Evolutionary conservation across 75 land plant species (phyloP).

Genomic region (Selaginella tamariscina): DNA sequence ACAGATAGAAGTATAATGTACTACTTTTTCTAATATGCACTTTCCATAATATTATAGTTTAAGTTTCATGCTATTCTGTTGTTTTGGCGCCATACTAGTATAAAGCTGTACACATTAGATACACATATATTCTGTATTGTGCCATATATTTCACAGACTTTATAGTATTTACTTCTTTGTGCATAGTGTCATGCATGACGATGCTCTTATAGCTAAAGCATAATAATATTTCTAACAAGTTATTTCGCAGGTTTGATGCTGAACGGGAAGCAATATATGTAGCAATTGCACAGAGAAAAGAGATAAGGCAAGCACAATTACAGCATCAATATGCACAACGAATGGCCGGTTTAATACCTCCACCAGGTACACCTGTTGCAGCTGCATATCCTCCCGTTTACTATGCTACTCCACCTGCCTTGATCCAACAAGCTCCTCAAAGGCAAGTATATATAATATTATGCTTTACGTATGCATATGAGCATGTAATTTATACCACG

Average conservation of each 20-base stretch:
- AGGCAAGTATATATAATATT: too few relatives aligned
- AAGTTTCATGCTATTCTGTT: too few relatives aligned
- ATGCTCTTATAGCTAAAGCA: too few relatives aligned
- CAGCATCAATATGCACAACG: slow-evolving; percentile 8
- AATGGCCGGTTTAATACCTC: slow-evolving; percentile 3
- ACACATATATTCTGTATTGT: neutral
- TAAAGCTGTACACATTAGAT: neutral
- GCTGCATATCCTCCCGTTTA: slow-evolving; percentile 10
- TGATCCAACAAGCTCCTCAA: neutral
- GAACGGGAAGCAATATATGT: slow-evolving; percentile 1
- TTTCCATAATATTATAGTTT: too few relatives aligned
- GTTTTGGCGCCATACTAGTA: too few relatives aligned
- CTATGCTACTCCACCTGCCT: neutral
- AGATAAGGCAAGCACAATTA: neutral
- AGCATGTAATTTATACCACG: too few relatives aligned
- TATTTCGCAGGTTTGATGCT: neutral
- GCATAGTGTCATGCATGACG: too few relatives aligned
- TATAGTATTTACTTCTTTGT: too few relatives aligned
- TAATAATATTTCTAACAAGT: too few relatives aligned
- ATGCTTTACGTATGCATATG: too few relatives aligned
- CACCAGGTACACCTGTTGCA: slow-evolving; percentile 1
- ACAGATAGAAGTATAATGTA: too few relatives aligned
- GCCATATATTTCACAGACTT: neutral
- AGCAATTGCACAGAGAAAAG: slow-evolving; percentile 1
- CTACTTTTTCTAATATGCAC: neutral